Evolutionary conservation across 2,329 filamentous ascomycete genomes (phyloP).

Genomic region (Onygenales sp.): DNA sequence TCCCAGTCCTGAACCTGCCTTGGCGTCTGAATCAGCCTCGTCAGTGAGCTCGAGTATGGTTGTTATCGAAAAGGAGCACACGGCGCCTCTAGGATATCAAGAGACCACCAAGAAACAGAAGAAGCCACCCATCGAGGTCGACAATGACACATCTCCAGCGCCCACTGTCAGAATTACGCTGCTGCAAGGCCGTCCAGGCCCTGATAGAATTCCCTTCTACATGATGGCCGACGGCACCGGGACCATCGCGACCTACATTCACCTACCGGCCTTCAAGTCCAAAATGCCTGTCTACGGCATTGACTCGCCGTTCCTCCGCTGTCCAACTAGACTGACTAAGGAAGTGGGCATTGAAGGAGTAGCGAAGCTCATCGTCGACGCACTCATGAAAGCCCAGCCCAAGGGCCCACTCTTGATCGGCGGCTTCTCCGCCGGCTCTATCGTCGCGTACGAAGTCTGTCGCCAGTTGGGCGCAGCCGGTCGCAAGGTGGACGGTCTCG

Average conservation of each 20-base stretch:
- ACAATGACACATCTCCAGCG: constrained; percentile 6
- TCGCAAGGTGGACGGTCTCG: constrained; percentile 12
- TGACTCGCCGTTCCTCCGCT: constrained; percentile 20
- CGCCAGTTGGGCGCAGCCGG: constrained; percentile 11
- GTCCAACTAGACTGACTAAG: constrained; percentile 12
- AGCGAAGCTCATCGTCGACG: constrained; percentile 11
- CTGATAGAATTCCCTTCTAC: constrained; percentile 16
- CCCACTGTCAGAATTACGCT: constrained; percentile 17
- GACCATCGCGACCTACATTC: constrained; percentile 17
- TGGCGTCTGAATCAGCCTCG: background rate
- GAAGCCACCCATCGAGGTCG: background rate
- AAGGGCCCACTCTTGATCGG: constrained; percentile 19
- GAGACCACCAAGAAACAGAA: too few relatives aligned
- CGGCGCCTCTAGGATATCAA: background rate
- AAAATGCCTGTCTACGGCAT: constrained; percentile 18
- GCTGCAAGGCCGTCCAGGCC: constrained; percentile 14
- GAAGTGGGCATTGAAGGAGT: constrained; percentile 11
- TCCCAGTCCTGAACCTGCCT: background rate
- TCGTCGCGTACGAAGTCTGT: constrained; percentile 17
- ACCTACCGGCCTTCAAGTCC: constrained; percentile 16
- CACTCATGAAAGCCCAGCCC: constrained; percentile 13
- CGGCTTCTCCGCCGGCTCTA: constrained; percentile 16
- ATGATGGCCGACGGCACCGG: constrained; percentile 21
- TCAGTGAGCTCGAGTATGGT: constrained; percentile 2
- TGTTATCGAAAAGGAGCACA: constrained; percentile 1